Evolutionary conservation across 1,284 basidiomycete species (phyloP).

Genomic region (Ceratorhiza oryzae-sativae): DNA sequence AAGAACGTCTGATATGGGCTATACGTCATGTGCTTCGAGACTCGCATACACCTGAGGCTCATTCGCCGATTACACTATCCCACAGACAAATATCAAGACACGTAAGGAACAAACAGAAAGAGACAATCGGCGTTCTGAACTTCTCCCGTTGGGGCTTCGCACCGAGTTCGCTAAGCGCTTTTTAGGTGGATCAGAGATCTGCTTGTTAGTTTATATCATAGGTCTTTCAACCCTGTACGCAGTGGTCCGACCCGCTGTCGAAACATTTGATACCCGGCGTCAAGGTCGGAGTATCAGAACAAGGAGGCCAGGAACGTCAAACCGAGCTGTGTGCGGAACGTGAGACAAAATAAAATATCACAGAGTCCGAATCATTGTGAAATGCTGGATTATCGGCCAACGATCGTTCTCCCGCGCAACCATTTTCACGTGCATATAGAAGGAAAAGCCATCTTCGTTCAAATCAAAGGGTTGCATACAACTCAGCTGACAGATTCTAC

Average conservation of each 20-base stretch:
- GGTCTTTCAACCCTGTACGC: background rate
- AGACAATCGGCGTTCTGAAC: background rate
- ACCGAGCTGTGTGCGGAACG: background rate
- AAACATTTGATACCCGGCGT: background rate
- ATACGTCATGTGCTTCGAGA: background rate
- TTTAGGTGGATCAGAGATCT: background rate
- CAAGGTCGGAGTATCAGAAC: background rate
- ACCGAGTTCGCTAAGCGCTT: background rate
- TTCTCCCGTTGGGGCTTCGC: background rate
- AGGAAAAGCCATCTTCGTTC: background rate
- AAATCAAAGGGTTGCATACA: slow-evolving; percentile 7
- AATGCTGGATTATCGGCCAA: background rate
- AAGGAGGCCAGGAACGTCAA: background rate
- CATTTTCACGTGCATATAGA: slow-evolving; percentile 9
- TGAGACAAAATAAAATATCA: background rate
- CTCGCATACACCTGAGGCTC: background rate
- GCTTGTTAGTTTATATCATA: background rate
- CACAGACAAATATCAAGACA: no score
- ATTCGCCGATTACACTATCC: background rate
- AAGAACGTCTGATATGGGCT: background rate
- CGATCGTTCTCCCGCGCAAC: background rate
- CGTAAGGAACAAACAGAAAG: background rate
- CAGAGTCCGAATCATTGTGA: background rate
- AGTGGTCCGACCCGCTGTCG: background rate
- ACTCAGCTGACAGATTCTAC: slow-evolving; percentile 3